phyloP scores from a whole-genome alignment of 495 filamentous ascomycete species.

The Penicillium soppii region DNA sequence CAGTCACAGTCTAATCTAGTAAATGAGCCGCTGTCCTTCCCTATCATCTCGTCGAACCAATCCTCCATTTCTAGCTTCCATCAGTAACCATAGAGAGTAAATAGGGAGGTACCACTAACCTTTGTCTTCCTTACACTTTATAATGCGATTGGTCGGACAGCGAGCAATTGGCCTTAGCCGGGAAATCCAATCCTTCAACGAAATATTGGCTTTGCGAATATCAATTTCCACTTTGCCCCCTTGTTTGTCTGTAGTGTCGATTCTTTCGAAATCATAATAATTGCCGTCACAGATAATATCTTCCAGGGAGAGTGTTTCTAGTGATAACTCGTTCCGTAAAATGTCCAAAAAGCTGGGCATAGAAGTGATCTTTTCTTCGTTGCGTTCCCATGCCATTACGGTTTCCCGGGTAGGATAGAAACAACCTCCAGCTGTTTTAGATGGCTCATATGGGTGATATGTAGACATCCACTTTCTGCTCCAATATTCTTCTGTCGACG shows the following conservation, averaged over 20 bases:
- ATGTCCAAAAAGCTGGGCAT: conserved; percentile 10
- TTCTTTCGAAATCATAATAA: conserved; percentile 14
- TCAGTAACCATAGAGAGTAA: conserved; percentile 6
- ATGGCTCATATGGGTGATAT: conserved; percentile 8
- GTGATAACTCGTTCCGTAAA: conserved; percentile 14
- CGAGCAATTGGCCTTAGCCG: conserved; percentile 4
- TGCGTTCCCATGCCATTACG: conserved; percentile 7
- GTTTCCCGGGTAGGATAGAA: conserved; percentile 8
- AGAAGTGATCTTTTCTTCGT: conserved; percentile 15
- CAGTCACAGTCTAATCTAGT: conserved; percentile 14
- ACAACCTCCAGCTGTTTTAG: conserved; percentile 1
- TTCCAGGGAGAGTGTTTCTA: conserved; percentile 12
- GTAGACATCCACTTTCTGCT: conserved; percentile 8
- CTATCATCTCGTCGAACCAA: conserved; percentile 18
- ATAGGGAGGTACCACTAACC: conserved; percentile 10
- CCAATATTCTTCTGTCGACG: conserved; percentile 9
- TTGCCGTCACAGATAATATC: conserved; percentile 16
- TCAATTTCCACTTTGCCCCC: conserved; percentile 14
- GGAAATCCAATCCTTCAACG: conserved; percentile 17
- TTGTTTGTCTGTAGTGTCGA: not conserved
- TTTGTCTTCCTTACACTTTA: conserved; percentile 8
- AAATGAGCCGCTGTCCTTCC: conserved; percentile 13
- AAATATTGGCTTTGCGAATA: conserved; percentile 5
- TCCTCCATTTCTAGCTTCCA: conserved; percentile 12
- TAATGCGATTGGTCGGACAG: conserved; percentile 7